Base-by-base conservation (phyloP, 768 basidiomycete species). In the Tulasnella sp. region DNA sequence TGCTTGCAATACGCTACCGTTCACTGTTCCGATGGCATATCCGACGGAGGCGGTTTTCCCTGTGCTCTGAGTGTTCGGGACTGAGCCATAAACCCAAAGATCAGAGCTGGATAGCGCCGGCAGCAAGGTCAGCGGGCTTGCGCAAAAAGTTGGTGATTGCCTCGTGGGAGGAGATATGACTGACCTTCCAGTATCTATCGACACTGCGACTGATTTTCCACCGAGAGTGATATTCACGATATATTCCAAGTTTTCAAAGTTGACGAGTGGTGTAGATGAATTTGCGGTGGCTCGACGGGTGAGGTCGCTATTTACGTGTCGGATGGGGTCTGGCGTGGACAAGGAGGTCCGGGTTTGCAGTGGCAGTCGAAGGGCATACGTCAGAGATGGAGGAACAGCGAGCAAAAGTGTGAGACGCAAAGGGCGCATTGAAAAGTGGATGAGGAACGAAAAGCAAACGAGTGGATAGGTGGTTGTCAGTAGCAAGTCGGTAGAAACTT, bases 141-240 rank as follows among this genome's bases (percentile, higher is more conserved):
- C n/a, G n/a, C n/a, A n/a, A n/a, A n/a, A n/a, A 44, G 12, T 27
- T 21, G 5, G 41, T 44, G 19, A n/a, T 21, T 11, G 10, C 19
- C 12, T 46, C 3, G 30, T n/a, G 30, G 21, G 41, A 19, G 21
- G 34, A 55, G 19, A 21, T 12, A 50, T 22, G 21, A 19, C 21
- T 53, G 11, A 53, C 53, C 53, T 55, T 55, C 53, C 53, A 11
- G 53, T 55, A 24, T 55, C 53, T 55, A 53, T 25, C n/a, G 27
- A 19, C n/a, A 34, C 30, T 10, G 12, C 19, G 34, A 55, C 50
- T 12, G 29, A 12, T 48, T 21, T 42, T 22, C 53, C 53, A 19
- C 53, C 53, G 2, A 55, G 38, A 19, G 53, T 55, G 12, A 55
- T 48, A 46, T 55, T 55, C 2, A 42, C 30, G 21, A 55, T 12